Evolutionary conservation across 192 early-diverging fungal genomes (phyloP), one percentile per base, ranked within the genome.

Genomic region (Coemansia sp.): DNA sequence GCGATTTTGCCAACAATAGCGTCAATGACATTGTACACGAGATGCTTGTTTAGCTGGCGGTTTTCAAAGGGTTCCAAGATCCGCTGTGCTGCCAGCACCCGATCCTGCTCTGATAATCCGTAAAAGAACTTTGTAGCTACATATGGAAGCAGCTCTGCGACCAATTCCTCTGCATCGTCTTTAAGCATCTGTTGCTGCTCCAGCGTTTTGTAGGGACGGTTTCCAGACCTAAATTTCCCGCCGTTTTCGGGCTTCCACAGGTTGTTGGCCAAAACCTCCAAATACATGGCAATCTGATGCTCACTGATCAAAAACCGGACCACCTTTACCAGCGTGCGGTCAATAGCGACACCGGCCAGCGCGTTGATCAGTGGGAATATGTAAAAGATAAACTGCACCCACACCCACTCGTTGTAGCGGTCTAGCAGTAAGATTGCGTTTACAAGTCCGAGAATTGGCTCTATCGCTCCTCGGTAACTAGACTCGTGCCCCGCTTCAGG

Each of bases 51-150:
- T 31, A 81, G 69, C 63, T 81, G 78, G 4, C 68, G 65, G 41
- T 81, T 81, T 66, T 81, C 78, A 57, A 81, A 81, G 9, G 78
- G 78, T 43, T 81, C 78, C 9, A 81, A 59, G 22, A 81, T 81
- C 19, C 78, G 56, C 55, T 66, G 64, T 2, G 78, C 73, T 2
- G 78, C 78, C 49, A 75, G 23, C 47, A 66, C 43, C 5, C 78
- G 56, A 19, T 81, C 78, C 27, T 64, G 43, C 7, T 74, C 73
- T 8, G 62, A 59, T 47, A 62, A 55, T 11, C 78, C 78, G 29
- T 81, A 81, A 22, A 81, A 81, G 48, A 81, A 75, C 48, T 64
- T 64, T 11, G 65, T 65, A 2, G 73, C 72, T 26, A 75, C 67
- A 54, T 72, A 81, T 2, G 78, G 78, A 38, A 81, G 35, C 17